Conservation (phyloP, 768 basidiomycete genomes). For the Tylopilus plumbeoviolaceoides region DNA sequence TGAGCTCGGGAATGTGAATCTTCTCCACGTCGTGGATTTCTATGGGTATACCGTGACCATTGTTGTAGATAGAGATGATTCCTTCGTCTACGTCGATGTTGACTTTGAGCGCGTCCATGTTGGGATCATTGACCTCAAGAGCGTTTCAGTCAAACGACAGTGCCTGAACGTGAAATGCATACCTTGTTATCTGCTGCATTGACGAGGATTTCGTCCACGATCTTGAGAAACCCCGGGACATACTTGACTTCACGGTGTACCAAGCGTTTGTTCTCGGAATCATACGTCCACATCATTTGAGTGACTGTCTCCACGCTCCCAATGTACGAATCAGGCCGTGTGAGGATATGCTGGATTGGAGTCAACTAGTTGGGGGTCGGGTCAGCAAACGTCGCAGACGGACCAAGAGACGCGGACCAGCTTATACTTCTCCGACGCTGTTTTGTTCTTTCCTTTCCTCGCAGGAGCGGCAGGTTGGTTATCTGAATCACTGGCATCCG, state of each 20-base stretch:
- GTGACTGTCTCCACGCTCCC: slow-evolving; percentile 90
- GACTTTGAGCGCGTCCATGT: slow-evolving; percentile 90
- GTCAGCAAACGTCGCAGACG: neutral
- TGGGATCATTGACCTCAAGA: slow-evolving; percentile 80
- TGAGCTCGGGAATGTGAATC: slow-evolving; percentile 94
- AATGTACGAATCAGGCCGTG: slow-evolving; percentile 93
- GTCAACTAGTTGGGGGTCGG: slow-evolving; percentile 55
- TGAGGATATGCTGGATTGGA: slow-evolving; percentile 91
- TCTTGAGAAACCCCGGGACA: slow-evolving; percentile 99
- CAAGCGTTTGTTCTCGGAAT: slow-evolving; percentile 81
- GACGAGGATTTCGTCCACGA: slow-evolving; percentile 97
- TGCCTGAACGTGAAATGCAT: slow-evolving; percentile 14
- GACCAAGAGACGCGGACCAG: slow-evolving; percentile 52
- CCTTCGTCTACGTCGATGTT: slow-evolving; percentile 79
- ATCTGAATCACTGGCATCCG: slow-evolving; percentile 37
- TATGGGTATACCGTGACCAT: slow-evolving; percentile 93
- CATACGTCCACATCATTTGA: slow-evolving; percentile 92
- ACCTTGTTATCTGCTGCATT: slow-evolving; percentile 99
- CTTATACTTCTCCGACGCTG: slow-evolving; percentile 84
- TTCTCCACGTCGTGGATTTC: slow-evolving; percentile 92
- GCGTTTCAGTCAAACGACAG: neutral
- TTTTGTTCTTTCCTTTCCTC: slow-evolving; percentile 66
- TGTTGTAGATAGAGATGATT: slow-evolving; percentile 91
- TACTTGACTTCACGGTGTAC: slow-evolving; percentile 78
- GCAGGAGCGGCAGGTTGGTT: slow-evolving; percentile 27